Conservation (phyloP, 345 rosid species). For the Brassica napus region Da-Ae NC_063437.1:12922501-12923000, state of each 20-base stretch:
- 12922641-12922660: not conserved
- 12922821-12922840: constrained; percentile 69
- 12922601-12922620: constrained; percentile 4
- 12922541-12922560: not conserved
- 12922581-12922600: constrained; percentile 16
- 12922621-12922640: not conserved
- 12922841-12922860: constrained; percentile 9
- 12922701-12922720: constrained; percentile 88
- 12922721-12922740: constrained; percentile 75
- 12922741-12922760: constrained; percentile 75
- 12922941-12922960: constrained; percentile 62
- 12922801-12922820: constrained; percentile 91
- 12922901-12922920: no score
- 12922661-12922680: not conserved
- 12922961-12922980: constrained; percentile 43
- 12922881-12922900: not conserved
- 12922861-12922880: not conserved
- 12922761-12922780: constrained; percentile 88
- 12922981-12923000: constrained; percentile 66
- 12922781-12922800: constrained; percentile 78
- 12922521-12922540: no score
- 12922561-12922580: not conserved
- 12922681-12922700: constrained; percentile 67
- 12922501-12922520: no score
- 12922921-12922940: constrained; percentile 72